Conservation (phyloP, 2,329 filamentous ascomycete genomes). For the Sclerotinia subarctica region DNA sequence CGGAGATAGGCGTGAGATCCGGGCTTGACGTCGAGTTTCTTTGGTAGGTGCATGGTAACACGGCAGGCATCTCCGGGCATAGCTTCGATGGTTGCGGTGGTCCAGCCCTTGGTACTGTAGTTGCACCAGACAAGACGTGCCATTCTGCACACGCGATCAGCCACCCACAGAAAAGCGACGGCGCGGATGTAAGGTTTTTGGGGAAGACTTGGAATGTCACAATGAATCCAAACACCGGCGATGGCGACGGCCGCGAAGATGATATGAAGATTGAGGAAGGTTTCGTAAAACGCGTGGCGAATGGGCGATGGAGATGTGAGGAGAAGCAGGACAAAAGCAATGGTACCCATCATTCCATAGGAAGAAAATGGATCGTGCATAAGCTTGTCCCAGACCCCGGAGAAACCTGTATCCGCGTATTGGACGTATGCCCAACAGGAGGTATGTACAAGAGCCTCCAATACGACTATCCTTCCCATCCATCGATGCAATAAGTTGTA, state of each 20-base stretch:
- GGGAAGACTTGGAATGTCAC: slow-evolving; percentile 60
- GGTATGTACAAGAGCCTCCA: slow-evolving; percentile 69
- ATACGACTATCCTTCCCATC: slow-evolving; percentile 70
- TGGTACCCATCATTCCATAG: slow-evolving; percentile 58
- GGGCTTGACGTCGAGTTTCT: slow-evolving; percentile 61
- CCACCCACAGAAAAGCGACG: slow-evolving; percentile 72
- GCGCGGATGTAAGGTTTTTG: slow-evolving; percentile 73
- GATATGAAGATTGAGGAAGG: slow-evolving; percentile 86
- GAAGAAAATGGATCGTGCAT: slow-evolving; percentile 59
- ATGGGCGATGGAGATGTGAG: slow-evolving; percentile 73
- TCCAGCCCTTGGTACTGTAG: slow-evolving; percentile 50
- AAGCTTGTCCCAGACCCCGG: slow-evolving; percentile 54
- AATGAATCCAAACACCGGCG: slow-evolving; percentile 74
- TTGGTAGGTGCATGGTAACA: slow-evolving; percentile 67
- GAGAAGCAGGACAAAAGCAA: slow-evolving; percentile 62
- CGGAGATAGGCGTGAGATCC: slow-evolving; percentile 75
- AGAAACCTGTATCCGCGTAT: slow-evolving; percentile 61
- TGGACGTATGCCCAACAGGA: slow-evolving; percentile 72
- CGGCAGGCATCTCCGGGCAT: slow-evolving; percentile 68
- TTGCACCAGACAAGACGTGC: slow-evolving; percentile 64
- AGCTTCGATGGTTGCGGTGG: slow-evolving; percentile 63
- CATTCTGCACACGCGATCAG: slow-evolving; percentile 65
- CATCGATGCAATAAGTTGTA: slow-evolving; percentile 89
- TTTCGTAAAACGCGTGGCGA: slow-evolving; percentile 95
- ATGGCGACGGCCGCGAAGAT: slow-evolving; percentile 66